phyloP scores from a whole-genome alignment of 148 eudicot species.

The Gaultheria prostrata region DNA sequence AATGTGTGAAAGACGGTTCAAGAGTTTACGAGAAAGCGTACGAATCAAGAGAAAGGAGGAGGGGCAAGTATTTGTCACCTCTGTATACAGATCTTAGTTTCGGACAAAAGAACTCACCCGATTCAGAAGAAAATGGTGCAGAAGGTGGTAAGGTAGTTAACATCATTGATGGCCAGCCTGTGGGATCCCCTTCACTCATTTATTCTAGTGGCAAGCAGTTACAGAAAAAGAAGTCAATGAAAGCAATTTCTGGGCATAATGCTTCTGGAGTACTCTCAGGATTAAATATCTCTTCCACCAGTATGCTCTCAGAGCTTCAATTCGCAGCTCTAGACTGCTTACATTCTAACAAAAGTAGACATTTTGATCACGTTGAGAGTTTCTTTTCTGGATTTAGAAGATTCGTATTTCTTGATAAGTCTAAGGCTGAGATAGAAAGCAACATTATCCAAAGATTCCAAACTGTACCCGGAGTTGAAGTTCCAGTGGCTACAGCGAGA shows the following conservation, averaged over 20 bases:
- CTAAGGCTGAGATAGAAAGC: constrained; percentile 19
- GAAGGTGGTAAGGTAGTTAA: constrained; percentile 20
- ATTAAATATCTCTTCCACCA: constrained; percentile 40
- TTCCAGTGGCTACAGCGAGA: constrained; percentile 10
- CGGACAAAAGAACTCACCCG: constrained; percentile 19
- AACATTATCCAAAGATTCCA: constrained; percentile 12
- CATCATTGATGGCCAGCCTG: constrained; percentile 14
- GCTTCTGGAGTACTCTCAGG: constrained; percentile 19
- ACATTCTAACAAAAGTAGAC: constrained; percentile 29
- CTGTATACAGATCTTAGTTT: constrained; percentile 42
- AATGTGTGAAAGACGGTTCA: not conserved
- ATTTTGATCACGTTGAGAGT: constrained; percentile 37
- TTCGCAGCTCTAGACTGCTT: constrained; percentile 49
- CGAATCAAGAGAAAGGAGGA: constrained; percentile 58
- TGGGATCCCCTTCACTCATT: constrained; percentile 21
- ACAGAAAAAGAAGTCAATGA: constrained; percentile 28
- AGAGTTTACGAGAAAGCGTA: constrained; percentile 21
- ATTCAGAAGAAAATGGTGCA: constrained; percentile 23
- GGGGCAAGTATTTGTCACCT: constrained; percentile 75
- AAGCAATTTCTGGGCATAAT: constrained; percentile 21
- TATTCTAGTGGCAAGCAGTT: constrained; percentile 30
- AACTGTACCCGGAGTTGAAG: not conserved
- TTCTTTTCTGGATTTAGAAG: constrained; percentile 52
- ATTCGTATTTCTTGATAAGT: constrained; percentile 32
- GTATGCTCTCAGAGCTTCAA: constrained; percentile 58